Conservation (phyloP, 2,329 filamentous ascomycete species). For the Talaromyces albobiverticillius region DNA sequence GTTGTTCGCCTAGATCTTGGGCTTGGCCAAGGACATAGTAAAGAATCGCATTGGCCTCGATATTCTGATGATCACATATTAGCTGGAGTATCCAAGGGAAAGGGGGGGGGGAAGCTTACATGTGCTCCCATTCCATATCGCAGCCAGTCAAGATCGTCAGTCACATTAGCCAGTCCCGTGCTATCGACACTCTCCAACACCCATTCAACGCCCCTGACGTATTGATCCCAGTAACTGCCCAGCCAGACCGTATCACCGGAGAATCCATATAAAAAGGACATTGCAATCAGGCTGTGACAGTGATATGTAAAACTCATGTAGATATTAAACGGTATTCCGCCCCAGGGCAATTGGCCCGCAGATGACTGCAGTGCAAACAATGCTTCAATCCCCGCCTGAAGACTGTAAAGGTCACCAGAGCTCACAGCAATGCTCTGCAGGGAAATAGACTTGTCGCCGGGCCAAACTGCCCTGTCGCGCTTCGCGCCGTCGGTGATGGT, state of each 20-base stretch:
- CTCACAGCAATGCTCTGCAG: no score
- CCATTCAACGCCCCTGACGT: constrained; percentile 43
- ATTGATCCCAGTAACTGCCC: constrained; percentile 41
- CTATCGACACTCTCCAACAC: constrained; percentile 42
- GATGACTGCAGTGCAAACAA: not conserved
- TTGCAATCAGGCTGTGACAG: constrained; percentile 47
- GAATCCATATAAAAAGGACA: constrained; percentile 45
- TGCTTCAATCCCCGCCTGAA: no score
- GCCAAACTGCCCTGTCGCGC: no score
- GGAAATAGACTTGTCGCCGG: no score
- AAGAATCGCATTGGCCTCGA: constrained; percentile 8
- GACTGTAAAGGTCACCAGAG: no score
- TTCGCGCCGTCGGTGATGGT: no score
- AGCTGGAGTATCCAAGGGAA: no score
- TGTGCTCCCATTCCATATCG: constrained; percentile 51
- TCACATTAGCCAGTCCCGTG: constrained; percentile 47
- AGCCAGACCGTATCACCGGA: constrained; percentile 42
- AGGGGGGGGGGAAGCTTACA: no score
- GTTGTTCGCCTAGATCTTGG: not conserved
- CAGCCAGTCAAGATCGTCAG: constrained; percentile 45
- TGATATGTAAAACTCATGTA: constrained; percentile 52
- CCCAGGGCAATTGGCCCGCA: not conserved
- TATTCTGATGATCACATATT: no score
- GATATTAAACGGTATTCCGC: not conserved
- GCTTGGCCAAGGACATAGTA: constrained; percentile 2